Base-by-base conservation (phyloP, 2,329 filamentous ascomycete species). In the Sporothrix euskadiensis region DNA sequence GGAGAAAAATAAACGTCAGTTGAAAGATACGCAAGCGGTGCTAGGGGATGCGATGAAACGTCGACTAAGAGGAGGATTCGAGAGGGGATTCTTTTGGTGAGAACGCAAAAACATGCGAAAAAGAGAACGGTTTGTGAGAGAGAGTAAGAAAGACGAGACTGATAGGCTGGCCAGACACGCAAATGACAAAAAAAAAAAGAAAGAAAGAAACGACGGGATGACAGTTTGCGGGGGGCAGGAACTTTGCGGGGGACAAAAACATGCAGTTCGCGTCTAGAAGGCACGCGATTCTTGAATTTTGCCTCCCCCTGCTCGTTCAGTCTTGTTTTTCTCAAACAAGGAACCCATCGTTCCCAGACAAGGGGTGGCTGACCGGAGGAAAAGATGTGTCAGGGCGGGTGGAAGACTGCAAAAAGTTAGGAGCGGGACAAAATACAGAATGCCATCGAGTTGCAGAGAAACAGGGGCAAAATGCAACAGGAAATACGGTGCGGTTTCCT, bases 331-430 rank as follows among this genome's bases (percentile, higher is more conserved):
- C 35, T 59, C 52, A 65, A 54, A 71, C 41, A 52, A 44, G 41
- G 35, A 52, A 39, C 44, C 41, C 57, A n/a, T 19, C 19, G 19
- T 39, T 41, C 19, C 32, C 49, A 71, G 70, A 71, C 56, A 71
- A 61, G 44, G 56, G 56, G 57, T 56, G 52, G 22, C 44, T 19
- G 44, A 35, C 39, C 7, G 44, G 70, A 65, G 57, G 26, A 54
- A 56, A 49, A 30, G 9, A 56, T 32, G 26, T 16, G 44, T 9
- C 22, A 41, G 30, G 16, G 35, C 35, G n/a, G 19, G 14, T 22
- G 35, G n/a, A 16, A 12, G 19, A 32, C 54, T 6, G 30, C 2
- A 26, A 26, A 26, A 26, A 26, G 26, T 26, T 26, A 41, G 49
- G n/a, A 47, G n/a, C 68, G 47, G 66, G 49, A 70, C n/a, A 30